Evolutionary conservation across 768 basidiomycete species (phyloP), one percentile per base, ranked within the genome.

Genomic region (Boletus vinaceobasis): DNA sequence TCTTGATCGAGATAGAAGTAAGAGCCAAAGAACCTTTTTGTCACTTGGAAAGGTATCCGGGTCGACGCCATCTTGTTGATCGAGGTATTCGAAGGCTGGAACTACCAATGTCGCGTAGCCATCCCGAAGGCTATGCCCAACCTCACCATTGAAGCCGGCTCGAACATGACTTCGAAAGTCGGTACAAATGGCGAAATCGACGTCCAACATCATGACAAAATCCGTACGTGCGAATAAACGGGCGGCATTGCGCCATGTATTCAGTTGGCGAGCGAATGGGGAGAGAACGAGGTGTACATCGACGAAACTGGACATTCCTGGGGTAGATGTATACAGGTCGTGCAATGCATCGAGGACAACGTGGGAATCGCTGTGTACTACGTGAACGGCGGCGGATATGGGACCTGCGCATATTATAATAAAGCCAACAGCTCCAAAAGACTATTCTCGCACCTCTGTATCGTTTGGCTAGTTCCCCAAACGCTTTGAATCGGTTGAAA

Each of bases 171-270:
- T 66, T 53, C 87, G 79, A 69, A 92, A 90, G 72, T 90, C 84
- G 44, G 93, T 93, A 68, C 91, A 92, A 11, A 89, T 71, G 32
- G 81, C 86, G 68, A 95, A 93, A 68, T 94, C 92, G 57, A 94
- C 86, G 67, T 95, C 93, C 48, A 94, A 83, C 86, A 93, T 88
- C 85, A 94, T 88, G 53, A 93, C 81, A 60, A 83, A 90, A 59
- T 88, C 82, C 8, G 93, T 93, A 14, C 90, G 81, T 5, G 91
- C 86, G 63, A 92, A 90, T 48, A 91, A 75, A 39, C 93, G 83
- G 4, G 92, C 93, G 40, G 85, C 81, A 67, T 94, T 94, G 33
- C 93, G 80, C 89, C 91, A 94, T 23, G 88, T 84, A 70, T 95
- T 95, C 77, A 95, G 87, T 67, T 93, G 89, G 6, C 91, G 82